Conservation (phyloP, 2,329 filamentous ascomycete species). For the Acarospora socialis region DNA sequence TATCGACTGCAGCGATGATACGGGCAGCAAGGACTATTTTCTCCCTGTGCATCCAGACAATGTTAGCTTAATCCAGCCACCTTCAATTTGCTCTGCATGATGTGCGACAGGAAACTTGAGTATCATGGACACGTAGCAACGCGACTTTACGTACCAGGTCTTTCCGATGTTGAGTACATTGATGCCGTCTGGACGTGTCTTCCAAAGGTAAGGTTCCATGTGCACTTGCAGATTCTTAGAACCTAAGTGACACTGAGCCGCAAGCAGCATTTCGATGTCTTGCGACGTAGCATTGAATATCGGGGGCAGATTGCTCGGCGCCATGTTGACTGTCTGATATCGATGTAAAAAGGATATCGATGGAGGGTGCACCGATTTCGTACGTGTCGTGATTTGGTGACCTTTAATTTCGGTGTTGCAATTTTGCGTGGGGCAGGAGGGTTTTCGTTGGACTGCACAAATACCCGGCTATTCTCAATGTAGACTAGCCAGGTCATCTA, state of each 20-base stretch:
- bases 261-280: slow-evolving; percentile 99
- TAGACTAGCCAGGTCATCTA: too few relatives aligned
- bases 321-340: slow-evolving; percentile 63
- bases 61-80: slow-evolving; percentile 12
- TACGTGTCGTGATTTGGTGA: neutral
- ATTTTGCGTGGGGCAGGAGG: neutral
- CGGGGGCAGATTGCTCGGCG: slow-evolving; percentile 83
- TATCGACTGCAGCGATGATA: slow-evolving; percentile 98
- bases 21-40: slow-evolving; percentile 98
- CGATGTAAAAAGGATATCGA: slow-evolving; percentile 27
- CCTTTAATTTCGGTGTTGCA: too few relatives aligned
- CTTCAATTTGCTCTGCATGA: too few relatives aligned
- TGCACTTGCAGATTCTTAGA: slow-evolving; percentile 99
- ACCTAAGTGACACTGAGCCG: slow-evolving; percentile 90
- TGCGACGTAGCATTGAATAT: slow-evolving; percentile 93
- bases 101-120: slow-evolving; percentile 12
- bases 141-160: slow-evolving; percentile 62
- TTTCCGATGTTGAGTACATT: slow-evolving; percentile 99
- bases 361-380: slow-evolving; percentile 7
- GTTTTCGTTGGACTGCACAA: neutral
- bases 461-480: neutral
- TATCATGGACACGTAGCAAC: slow-evolving; percentile 11
- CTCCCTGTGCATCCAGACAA: slow-evolving; percentile 53
- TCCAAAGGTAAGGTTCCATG: slow-evolving; percentile 99
- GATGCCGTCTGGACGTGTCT: slow-evolving; percentile 95